Conservation (phyloP, 345 rosid genomes). For the Alliaria petiolata region DNA sequence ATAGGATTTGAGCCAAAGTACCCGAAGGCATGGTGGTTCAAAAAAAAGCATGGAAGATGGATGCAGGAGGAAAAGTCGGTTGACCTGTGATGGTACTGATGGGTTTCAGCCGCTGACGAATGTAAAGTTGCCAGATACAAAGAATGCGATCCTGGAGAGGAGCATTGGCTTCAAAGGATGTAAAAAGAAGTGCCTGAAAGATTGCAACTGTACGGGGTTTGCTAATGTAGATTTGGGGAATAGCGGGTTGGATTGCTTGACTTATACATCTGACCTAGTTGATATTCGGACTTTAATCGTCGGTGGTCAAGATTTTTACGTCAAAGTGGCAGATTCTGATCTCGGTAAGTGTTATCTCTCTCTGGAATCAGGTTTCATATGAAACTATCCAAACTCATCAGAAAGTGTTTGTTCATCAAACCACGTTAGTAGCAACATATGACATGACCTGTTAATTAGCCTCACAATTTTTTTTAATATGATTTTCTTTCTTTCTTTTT, state of each 20-base stretch:
- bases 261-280: not conserved
- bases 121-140: not conserved
- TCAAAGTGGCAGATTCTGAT: not conserved
- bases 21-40: not conserved
- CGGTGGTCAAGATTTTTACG: not conserved
- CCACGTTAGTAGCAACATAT: too few species aligned
- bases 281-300: not conserved
- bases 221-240: not conserved
- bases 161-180: not conserved
- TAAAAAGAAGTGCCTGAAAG: not conserved
- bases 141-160: not conserved
- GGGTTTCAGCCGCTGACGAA: not conserved
- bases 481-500: too few species aligned
- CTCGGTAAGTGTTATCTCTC: not conserved
- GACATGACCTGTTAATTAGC: too few species aligned
- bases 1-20: not conserved
- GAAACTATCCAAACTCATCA: too few species aligned
- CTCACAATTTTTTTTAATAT: not conserved
- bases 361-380: too few species aligned
- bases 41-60: not conserved
- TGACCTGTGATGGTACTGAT: not conserved
- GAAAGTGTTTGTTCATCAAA: too few species aligned
- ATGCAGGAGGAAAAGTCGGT: not conserved
- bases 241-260: not conserved
- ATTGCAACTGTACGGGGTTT: not conserved